phyloP scores from a whole-genome alignment of 208 protist species.

The Leishmania tropica region DNA sequence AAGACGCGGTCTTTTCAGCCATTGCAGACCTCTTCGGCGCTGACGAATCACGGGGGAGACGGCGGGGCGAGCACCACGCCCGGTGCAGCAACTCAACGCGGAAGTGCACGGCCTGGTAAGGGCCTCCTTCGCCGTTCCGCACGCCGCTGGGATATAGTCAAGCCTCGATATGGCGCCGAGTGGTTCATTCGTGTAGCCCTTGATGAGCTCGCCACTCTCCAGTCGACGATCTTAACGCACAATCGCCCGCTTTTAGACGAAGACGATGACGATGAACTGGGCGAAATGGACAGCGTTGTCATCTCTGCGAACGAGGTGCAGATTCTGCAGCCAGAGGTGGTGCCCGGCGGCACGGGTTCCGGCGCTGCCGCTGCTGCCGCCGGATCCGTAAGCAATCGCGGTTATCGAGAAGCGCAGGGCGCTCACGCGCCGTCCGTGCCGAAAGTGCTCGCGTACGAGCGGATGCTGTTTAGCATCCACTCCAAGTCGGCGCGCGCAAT shows the following conservation, averaged over 20 bases:
- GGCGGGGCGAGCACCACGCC: not conserved
- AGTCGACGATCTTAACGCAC: slow-evolving; percentile 40
- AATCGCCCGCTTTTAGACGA: slow-evolving; percentile 22
- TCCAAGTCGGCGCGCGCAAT: slow-evolving; percentile 12
- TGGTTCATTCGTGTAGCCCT: slow-evolving; percentile 39
- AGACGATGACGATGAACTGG: slow-evolving; percentile 26
- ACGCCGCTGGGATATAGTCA: slow-evolving; percentile 3
- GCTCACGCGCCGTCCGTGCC: not conserved
- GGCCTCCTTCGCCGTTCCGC: not conserved
- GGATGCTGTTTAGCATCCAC: not conserved
- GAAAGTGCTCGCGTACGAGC: slow-evolving; percentile 3
- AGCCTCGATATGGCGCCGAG: slow-evolving; percentile 43
- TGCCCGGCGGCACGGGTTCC: not conserved
- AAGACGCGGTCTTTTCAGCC: slow-evolving; percentile 6
- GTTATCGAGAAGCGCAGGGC: not conserved
- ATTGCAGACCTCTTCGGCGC: not conserved
- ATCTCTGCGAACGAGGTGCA: slow-evolving; percentile 51
- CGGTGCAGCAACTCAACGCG: not conserved
- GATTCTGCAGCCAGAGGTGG: slow-evolving; percentile 47
- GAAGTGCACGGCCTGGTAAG: not conserved
- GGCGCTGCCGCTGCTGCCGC: not conserved
- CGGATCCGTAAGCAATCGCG: no score
- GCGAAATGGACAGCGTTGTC: slow-evolving; percentile 26
- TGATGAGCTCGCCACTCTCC: slow-evolving; percentile 46
- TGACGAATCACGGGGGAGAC: no score